Base-by-base conservation (phyloP, 2,329 filamentous ascomycete genomes). In the Fusarium napiforme region DNA sequence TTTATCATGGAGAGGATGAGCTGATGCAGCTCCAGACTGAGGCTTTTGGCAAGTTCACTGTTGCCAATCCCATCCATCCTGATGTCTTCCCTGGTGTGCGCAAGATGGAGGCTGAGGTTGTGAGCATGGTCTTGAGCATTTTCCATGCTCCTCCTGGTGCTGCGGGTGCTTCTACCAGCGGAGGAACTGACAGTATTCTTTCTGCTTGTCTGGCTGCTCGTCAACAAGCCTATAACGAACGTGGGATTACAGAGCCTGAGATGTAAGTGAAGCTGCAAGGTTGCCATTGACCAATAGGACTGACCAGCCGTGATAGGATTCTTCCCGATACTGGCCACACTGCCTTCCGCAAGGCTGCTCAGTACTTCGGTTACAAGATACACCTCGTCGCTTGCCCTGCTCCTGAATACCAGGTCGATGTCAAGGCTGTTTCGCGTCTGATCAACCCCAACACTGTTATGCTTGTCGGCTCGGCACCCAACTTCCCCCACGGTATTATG, bases 81-180 rank as follows among this genome's bases (percentile, higher is more conserved):
- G 96, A 99, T 84, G 96, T 99, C 47, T 99, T 99, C 84, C 96
- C 96, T 21, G 96, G 96, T 34, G 95, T 99, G 59, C 88, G 96
- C 78, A 99, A 99, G 89, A 99, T 99, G 96, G 96, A 99, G 86
- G 96, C 96, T 49, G 96, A 99, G 85, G 87, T 99, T 70, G 96
- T 99, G 59, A 93, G 95, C 74, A 99, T 99, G 96, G 95, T 97
- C 36, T 85, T 97, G 69, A 89, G 90, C 49, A 85, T 99, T 82
- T 99, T 98, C 86, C 94, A 97, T 82, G 95, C 93, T 14, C 96
- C 96, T 7, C 85, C 91, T n/a, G 92, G 91, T 63, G 94, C 92
- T 36, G 95, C 93, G 9, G 96, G 96, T 71, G 94, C 96, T 15
- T 95, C 93, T 21, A 98, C 96, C 4, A 93, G 93, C 71, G 96